Base-by-base conservation (phyloP, 306 rosid species). In the Fragaria vesca region DNA sequence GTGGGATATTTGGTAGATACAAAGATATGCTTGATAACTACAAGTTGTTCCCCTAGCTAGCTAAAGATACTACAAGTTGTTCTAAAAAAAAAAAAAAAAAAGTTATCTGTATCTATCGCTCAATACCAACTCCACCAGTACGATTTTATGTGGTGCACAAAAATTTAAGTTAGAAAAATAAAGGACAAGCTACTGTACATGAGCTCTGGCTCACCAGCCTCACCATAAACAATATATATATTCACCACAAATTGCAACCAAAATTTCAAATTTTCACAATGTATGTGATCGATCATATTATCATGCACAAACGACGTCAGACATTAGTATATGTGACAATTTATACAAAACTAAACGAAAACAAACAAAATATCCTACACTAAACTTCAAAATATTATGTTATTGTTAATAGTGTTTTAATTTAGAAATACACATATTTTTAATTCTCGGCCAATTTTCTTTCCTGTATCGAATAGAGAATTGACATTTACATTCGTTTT, bases 21-120 rank as follows among this genome's bases (percentile, higher is more conserved):
- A 15, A 67, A 40, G 82, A 82, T 82, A 82, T 13, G 72, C 48
- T 52, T 77, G n/a, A 72, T 54, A 77, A 18, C 34, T 16, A 16
- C 82, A 82, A 81, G 36, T 72, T 43, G 78, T 58, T 13, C 15
- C 5, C 21, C 62, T n/a, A n/a, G 12, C 13, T 8, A 7, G 62
- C 13, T 9, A 57, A 21, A 57, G 30, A 61, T 26, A 61, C 38
- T 17, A 24, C 85, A 73, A 63, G 1, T 32, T 65, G 45, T 65
- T 15, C 24, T 11, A 24, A 24, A 24, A 24, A 24, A 24, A 24
- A 24, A 32, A 30, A 62, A 15, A 62, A 62, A 13, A 30, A 3
- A 65, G 24, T 7, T 32, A 5, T 12, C 21, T 65, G 24, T 16
- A 15, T 65, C 11, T 16, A 32, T 65, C 69, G 4, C n/a, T 32